phyloP scores from a whole-genome alignment of 176 grass and related monocot genomes.

The Triticum aestivum region IWGSC_CS_RefSeq_v2.1 NC_057810.1:264301243-264301742 shows the following conservation, averaged over 20 bases:
- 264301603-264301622: slow-evolving; percentile 77
- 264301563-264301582: slow-evolving; percentile 83
- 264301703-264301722: slow-evolving; percentile 13
- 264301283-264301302: slow-evolving; percentile 7
- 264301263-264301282: background rate
- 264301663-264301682: slow-evolving; percentile 71
- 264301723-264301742: slow-evolving; percentile 12
- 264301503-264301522: slow-evolving; percentile 40
- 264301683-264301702: background rate
- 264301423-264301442: slow-evolving; percentile 46
- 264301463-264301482: slow-evolving; percentile 14
- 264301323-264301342: slow-evolving; percentile 92
- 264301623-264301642: slow-evolving; percentile 95
- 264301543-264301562: slow-evolving; percentile 54
- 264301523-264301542: slow-evolving; percentile 57
- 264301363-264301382: slow-evolving; percentile 97
- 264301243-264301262: slow-evolving; percentile 36
- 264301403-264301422: slow-evolving; percentile 91
- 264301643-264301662: slow-evolving; percentile 82
- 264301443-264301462: background rate
- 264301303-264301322: slow-evolving; percentile 29
- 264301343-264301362: slow-evolving; percentile 96
- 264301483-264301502: slow-evolving; percentile 15
- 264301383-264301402: slow-evolving; percentile 86
- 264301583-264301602: slow-evolving; percentile 97